Evolutionary conservation across 2,329 filamentous ascomycete species (phyloP), one percentile per base, ranked within the genome.

Genomic region (Calonectria henricotiae): DNA sequence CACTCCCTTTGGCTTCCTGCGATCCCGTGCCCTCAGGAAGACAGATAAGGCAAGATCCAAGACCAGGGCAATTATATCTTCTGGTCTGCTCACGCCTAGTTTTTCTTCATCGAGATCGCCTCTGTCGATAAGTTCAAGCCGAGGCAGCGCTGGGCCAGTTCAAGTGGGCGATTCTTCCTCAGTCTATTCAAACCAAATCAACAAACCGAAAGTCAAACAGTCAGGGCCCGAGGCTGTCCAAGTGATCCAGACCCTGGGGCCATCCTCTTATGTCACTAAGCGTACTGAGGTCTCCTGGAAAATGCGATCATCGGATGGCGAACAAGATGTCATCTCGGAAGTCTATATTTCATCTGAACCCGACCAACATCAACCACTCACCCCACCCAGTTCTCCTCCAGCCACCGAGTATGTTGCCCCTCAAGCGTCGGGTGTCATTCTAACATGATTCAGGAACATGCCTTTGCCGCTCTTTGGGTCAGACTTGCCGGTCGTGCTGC

Each of bases 1-100:
- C 13, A 81, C 83, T 44, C 80, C 82, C 0, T 84, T 86, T 68
- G 82, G 82, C 4, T 83, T 89, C 54, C 84, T 89, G 62, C 80
- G 83, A 41, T 78, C 81, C 30, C 83, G 84, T 62, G 79, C 79
- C 54, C 69, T 74, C 11, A 78, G 73, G 51, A 66, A 76, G 23
- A 60, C 71, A 7, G 69, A 71, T 27, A 75, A 74, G 49, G 67
- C 61, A 5, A 76, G 63, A 30, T 67, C 68, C 13, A 73, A 74
- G 20, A 63, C 71, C 30, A 69, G 68, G 25, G 70, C 75, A 7
- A 72, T 71, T 6, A 55, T 71, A 1, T 75, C 79, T 2, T 76
- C 79, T 2, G 74, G 76, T 2, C 61, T 76, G 4, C 55, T 74
- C 7, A 77, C 80, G 1, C 77, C 79, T 4, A 76, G 75, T 25